phyloP scores from a whole-genome alignment of 768 basidiomycete genomes.

The Strobilomyces confusus region DNA sequence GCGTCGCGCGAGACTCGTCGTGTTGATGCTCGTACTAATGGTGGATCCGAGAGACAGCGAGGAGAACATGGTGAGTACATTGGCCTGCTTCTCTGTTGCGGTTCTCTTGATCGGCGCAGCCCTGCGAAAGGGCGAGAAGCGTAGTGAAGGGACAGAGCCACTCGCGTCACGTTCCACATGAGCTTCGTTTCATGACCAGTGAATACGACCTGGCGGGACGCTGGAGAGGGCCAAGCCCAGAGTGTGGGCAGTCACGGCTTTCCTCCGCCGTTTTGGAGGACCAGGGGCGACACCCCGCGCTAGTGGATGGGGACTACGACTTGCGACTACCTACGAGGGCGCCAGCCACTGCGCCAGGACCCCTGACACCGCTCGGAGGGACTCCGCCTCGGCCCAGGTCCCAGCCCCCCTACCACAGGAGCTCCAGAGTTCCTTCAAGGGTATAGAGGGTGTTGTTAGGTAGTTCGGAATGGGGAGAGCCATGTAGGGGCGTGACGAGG shows the following conservation, averaged over 20 bases:
- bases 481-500: conserved; percentile 67
- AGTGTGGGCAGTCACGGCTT: too few species aligned
- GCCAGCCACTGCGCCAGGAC: too few species aligned
- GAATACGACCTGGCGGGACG: too few species aligned
- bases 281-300: too few species aligned
- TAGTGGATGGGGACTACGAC: too few species aligned
- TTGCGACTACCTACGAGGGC: too few species aligned
- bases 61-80: conserved; percentile 91
- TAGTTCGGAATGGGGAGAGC: conserved; percentile 88
- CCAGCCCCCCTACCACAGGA: too few species aligned
- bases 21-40: conserved; percentile 85
- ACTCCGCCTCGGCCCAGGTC: too few species aligned
- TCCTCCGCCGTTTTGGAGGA: too few species aligned
- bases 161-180: conserved; percentile 97
- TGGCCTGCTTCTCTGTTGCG: conserved; percentile 93
- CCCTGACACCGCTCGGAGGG: too few species aligned
- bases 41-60: conserved; percentile 90
- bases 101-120: conserved; percentile 97
- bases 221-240: too few species aligned
- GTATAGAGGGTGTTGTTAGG: conserved; percentile 98
- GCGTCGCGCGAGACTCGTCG: conserved; percentile 39
- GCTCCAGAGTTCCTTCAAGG: conserved; percentile 78
- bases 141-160: neutral
- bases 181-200: conserved; percentile 98
- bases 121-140: conserved; percentile 36